phyloP scores from a whole-genome alignment of 2,329 filamentous ascomycete species.

The Aspergillus udagawae region DNA sequence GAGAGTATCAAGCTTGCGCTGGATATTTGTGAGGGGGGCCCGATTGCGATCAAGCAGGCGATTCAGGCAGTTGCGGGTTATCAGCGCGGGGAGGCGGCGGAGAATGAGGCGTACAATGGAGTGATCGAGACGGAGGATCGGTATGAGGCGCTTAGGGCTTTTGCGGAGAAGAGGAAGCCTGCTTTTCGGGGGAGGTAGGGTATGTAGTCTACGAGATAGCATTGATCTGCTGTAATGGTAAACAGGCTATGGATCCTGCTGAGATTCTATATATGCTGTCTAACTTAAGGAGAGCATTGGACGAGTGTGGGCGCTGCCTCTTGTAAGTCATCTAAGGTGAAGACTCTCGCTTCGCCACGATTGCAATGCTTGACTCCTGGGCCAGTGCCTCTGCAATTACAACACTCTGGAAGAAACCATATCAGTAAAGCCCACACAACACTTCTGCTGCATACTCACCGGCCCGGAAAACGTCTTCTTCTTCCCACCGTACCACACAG shows the following conservation, averaged over 20 bases:
- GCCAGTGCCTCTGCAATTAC: too few relatives aligned
- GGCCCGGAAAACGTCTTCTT: background rate
- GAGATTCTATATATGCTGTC: too few relatives aligned
- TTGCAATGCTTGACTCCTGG: too few relatives aligned
- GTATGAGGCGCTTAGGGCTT: conserved; percentile 81
- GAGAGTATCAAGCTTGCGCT: conserved; percentile 74
- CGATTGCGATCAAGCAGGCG: conserved; percentile 74
- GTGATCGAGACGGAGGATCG: conserved; percentile 83
- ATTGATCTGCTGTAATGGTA: too few relatives aligned
- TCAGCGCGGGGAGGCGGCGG: conserved; percentile 64
- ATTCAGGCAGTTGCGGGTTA: conserved; percentile 71
- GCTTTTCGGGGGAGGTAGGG: conserved; percentile 57
- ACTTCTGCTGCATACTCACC: background rate
- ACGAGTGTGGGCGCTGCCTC: background rate
- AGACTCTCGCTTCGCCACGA: background rate
- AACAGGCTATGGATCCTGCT: background rate
- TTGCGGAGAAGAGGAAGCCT: conserved; percentile 70
- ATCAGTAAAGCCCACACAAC: too few relatives aligned
- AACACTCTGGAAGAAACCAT: too few relatives aligned
- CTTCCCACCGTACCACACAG: background rate
- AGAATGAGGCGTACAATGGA: conserved; percentile 80
- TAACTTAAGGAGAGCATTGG: too few relatives aligned
- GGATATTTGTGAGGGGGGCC: conserved; percentile 86
- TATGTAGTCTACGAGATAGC: too few relatives aligned
- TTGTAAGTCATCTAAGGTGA: too few relatives aligned